Base-by-base conservation (phyloP, 2,329 filamentous ascomycete species). In the Teratosphaeria pseudoeucalypti region DNA sequence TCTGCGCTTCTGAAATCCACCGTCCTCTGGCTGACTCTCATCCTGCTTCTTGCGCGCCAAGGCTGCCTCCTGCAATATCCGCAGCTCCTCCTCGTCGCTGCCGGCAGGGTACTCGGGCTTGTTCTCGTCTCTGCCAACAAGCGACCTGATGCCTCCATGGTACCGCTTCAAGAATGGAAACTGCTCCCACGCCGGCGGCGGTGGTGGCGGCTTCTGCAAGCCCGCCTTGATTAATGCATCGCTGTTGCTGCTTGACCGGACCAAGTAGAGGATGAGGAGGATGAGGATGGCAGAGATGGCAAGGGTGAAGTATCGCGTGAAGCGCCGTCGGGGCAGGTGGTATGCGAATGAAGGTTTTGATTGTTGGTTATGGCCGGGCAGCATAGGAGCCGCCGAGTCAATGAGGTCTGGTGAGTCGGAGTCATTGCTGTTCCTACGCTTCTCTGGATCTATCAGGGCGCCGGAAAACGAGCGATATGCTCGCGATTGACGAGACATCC, bases 111-210 rank as follows among this genome's bases (percentile, higher is more conserved):
- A 97, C 70, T 97, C 89, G 0, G 92, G 87, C 10, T 81, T 77
- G 65, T 92, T 92, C 55, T 89, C 78, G 14, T 79, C 73, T 29
- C 85, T 76, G 0, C 84, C 75, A 0, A 89, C 83, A 62, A 99
- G 71, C 0, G 82, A 87, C 64, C 86, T 81, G 61, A 99, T 81
- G 0, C 94, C 94, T 14, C 91, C 92, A 72, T 96, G 94, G 72
- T 96, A 99, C 63, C 92, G 82, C 61, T 86, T 87, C 62, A 99
- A 74, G 68, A 96, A 95, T 0, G 85, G 84, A 71, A 95, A 97
- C 10, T 82, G 83, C 71, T 95, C 89, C 91, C 92, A 97, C n/a
- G 82, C 74, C 0, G 85, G 84, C 12, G 89, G 88, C 23, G 85
- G 82, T 0, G 84, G 80, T 12, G 81, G 81, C 64, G 85, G 84